Conservation (phyloP, 2,329 filamentous ascomycete genomes). For the Beauveria pseudobassiana region DNA sequence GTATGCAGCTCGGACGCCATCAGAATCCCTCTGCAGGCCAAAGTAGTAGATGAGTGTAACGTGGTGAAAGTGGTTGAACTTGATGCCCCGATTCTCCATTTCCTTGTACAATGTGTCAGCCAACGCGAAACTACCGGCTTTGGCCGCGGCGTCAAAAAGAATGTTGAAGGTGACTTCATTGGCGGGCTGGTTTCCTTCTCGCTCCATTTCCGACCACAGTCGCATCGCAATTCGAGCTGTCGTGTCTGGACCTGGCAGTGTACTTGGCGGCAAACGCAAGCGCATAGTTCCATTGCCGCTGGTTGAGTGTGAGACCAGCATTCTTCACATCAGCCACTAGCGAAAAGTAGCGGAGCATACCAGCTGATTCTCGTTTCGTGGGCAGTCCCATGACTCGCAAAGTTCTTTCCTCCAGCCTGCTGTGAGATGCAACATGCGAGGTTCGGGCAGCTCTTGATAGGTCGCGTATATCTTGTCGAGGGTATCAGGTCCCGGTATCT, state of each 20-base stretch:
- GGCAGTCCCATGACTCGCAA: slow-evolving; percentile 62
- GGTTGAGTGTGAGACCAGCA: slow-evolving; percentile 60
- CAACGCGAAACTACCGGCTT: slow-evolving; percentile 73
- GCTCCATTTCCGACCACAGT: slow-evolving; percentile 88
- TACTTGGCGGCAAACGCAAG: slow-evolving; percentile 72
- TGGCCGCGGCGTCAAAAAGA: slow-evolving; percentile 80
- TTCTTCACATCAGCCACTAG: slow-evolving; percentile 77
- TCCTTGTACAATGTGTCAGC: slow-evolving; percentile 81
- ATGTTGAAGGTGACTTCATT: slow-evolving; percentile 88
- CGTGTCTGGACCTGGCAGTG: slow-evolving; percentile 51
- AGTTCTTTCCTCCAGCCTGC: slow-evolving; percentile 52
- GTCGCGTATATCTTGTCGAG: slow-evolving; percentile 40
- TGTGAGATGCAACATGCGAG: slow-evolving; percentile 42
- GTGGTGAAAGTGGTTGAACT: slow-evolving; percentile 71
- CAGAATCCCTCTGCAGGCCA: slow-evolving; percentile 65
- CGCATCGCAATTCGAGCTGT: slow-evolving; percentile 55
- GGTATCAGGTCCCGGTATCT: slow-evolving; percentile 33
- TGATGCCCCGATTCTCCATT: slow-evolving; percentile 62
- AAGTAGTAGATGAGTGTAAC: slow-evolving; percentile 78
- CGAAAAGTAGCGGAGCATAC: slow-evolving; percentile 76
- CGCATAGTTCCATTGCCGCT: slow-evolving; percentile 74
- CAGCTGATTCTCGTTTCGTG: slow-evolving; percentile 44
- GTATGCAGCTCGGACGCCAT: slow-evolving; percentile 70
- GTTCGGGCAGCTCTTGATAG: slow-evolving; percentile 44
- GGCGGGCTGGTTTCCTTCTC: slow-evolving; percentile 52